Base-by-base conservation (phyloP, 1,284 basidiomycete species). In the Apiotrichum brassicae region DNA sequence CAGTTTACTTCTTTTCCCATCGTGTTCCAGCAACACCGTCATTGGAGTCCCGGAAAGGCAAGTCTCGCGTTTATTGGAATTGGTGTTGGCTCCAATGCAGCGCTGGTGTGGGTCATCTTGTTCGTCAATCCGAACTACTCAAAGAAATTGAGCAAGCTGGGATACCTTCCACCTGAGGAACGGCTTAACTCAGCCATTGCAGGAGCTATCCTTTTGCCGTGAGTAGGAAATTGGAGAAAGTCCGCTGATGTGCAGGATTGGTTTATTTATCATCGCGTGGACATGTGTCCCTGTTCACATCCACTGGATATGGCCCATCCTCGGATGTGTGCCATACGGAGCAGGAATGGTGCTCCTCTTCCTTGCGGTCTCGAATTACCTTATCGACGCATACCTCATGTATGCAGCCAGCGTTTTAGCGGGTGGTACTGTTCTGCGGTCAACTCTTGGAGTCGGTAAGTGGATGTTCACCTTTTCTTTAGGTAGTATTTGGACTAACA, bases 321-420 rank as follows among this genome's bases (percentile, higher is more conserved):
- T 83, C n/a, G 79, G 81, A 6, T 78, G 79, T 0, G 70, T 80
- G 3, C 83, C 83, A 1, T 84, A 84, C 58, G 83, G 82, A 11
- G 63, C 74, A 16, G 81, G 80, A 12, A 77, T 82, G 46, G 75
- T 82, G 4, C 75, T 81, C 53, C 79, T 84, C 52, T 75, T 83
- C 62, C 79, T 80, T 49, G 76, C 47, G 1, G 57, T 68, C 36
- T 60, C 56, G 28, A 60, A 56, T 32, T 86, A 85, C 71, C 73
- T 84, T 47, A 82, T 85, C 77, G 82, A 83, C 57, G 73, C 78
- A 3, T 84, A 83, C 64, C 73, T 59, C 6, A 55, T 67, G 5
- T 67, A 81, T 59, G 82, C 81, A 50, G 83, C 84, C 0, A 81
- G 79, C 49, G 83, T 83, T 3, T 76, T 85, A 28, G 83, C 85